A percentile compares a stretch with the other conserved stretches of the same genome.
These are phyloP conservation scores for Kentomonas sorsogonicus DNA, from an alignment of 208 protist species.

Conservation along the genomic window DNA sequence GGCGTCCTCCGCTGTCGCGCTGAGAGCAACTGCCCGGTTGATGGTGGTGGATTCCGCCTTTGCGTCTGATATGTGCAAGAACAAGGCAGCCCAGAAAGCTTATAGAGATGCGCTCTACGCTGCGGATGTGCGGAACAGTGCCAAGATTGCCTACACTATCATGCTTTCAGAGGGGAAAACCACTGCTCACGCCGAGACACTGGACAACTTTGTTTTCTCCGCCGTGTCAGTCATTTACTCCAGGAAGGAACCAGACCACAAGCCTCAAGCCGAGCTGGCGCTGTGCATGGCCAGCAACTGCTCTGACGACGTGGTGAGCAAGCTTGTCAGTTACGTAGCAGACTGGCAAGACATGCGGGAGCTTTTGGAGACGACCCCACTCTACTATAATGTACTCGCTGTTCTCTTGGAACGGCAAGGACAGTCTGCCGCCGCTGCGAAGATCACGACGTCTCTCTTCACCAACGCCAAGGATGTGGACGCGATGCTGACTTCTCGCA, in stretches of 20 bases:
- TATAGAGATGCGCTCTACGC: too few relatives aligned
- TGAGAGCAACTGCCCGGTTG: conserved; percentile 54
- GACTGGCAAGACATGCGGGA: conserved; percentile 9
- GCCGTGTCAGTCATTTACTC: too few relatives aligned
- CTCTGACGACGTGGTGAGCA: too few relatives aligned
- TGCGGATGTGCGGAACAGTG: too few relatives aligned
- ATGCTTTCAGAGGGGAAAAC: too few relatives aligned
- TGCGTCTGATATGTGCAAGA: conserved; percentile 14
- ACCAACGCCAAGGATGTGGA: conserved; percentile 38
- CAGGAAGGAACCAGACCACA: too few relatives aligned
- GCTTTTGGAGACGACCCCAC: conserved; percentile 2
- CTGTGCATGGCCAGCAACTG: neutral
- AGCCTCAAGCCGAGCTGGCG: too few relatives aligned
- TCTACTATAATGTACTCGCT: conserved; percentile 29
- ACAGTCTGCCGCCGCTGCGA: conserved; percentile 25
- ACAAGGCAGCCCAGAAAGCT: conserved; percentile 24
- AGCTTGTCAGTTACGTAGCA: neutral
- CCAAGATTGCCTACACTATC: too few relatives aligned
- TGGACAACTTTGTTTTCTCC: too few relatives aligned
- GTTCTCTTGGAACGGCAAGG: conserved; percentile 29
- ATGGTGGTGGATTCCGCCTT: conserved; percentile 39
- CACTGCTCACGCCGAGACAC: too few relatives aligned
- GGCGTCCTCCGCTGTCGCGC: conserved; percentile 32
- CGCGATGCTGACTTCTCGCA: conserved; percentile 35
- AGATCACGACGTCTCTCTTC: conserved; percentile 37